Evolutionary conservation across 2,329 filamentous ascomycete genomes (phyloP).

Genomic region (Chalaropsis ovoidea): DNA sequence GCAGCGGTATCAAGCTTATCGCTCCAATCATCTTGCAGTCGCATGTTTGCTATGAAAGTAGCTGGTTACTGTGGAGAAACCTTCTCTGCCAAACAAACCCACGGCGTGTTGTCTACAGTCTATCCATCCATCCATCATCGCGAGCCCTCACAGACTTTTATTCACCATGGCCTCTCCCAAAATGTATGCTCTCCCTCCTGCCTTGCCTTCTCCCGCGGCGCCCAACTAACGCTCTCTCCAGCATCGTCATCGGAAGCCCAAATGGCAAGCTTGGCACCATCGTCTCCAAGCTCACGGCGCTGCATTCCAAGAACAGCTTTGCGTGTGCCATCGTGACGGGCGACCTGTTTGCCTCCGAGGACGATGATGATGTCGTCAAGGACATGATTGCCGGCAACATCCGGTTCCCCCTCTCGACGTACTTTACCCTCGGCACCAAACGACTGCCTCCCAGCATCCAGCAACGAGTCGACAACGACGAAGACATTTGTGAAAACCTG

Average conservation of each 20-base stretch:
- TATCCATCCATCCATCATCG: background rate
- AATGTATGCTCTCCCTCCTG: constrained; percentile 5
- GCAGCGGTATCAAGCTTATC: constrained; percentile 16
- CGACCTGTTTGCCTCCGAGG: constrained; percentile 60
- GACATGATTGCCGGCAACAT: constrained; percentile 64
- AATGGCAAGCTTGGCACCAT: constrained; percentile 66
- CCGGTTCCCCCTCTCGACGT: constrained; percentile 67
- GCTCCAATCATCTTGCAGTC: constrained; percentile 23
- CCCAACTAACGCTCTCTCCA: constrained; percentile 31
- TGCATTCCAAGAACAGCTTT: constrained; percentile 84
- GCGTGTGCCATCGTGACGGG: constrained; percentile 75
- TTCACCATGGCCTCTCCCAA: constrained; percentile 20
- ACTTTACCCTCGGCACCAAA: constrained; percentile 72
- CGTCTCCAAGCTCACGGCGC: constrained; percentile 66
- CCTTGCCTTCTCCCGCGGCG: background rate
- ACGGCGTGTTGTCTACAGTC: background rate
- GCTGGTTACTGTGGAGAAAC: constrained; percentile 9
- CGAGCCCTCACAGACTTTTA: too few relatives aligned
- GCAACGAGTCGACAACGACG: constrained; percentile 62
- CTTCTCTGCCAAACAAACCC: background rate
- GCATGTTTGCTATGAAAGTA: constrained; percentile 17
- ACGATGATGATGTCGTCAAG: constrained; percentile 51
- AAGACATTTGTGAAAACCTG: constrained; percentile 77
- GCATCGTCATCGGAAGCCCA: constrained; percentile 72
- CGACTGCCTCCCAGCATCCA: constrained; percentile 62